phyloP scores from a whole-genome alignment of 805 yeast genomes.

The Pichia scutulata region DNA sequence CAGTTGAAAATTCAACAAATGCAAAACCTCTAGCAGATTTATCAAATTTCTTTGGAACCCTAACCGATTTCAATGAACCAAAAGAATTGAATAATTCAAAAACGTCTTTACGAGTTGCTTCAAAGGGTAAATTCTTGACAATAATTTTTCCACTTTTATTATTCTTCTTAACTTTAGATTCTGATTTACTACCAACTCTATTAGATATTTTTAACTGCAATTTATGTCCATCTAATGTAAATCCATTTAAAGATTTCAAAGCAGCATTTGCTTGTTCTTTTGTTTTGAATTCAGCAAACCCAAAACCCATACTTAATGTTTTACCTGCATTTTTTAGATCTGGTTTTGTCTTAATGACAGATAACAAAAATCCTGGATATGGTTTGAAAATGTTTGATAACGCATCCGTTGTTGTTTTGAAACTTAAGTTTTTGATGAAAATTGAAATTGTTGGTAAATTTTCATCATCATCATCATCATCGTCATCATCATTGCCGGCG shows the following conservation, averaged over 20 bases:
- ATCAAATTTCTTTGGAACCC: conserved; percentile 95
- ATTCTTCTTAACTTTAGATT: conserved; percentile 15
- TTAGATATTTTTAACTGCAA: conserved; percentile 84
- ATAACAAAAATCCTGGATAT: conserved; percentile 72
- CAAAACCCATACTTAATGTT: conserved; percentile 92
- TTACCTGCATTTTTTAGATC: conserved; percentile 67
- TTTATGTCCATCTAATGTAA: conserved; percentile 80
- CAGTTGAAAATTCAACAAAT: conserved; percentile 81
- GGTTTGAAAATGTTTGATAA: conserved; percentile 57
- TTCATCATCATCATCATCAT: conserved; percentile 30
- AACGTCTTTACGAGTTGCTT: conserved; percentile 89
- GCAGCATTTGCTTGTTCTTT: conserved; percentile 75
- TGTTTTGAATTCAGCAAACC: conserved; percentile 84
- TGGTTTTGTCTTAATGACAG: conserved; percentile 80
- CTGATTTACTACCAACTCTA: conserved; percentile 45
- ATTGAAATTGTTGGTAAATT: conserved; percentile 77
- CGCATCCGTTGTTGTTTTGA: conserved; percentile 57
- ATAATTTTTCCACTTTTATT: conserved; percentile 63
- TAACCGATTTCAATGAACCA: conserved; percentile 88
- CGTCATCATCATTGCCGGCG: conserved; percentile 15
- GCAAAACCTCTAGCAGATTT: conserved; percentile 96
- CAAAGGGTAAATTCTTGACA: conserved; percentile 95
- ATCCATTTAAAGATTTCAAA: conserved; percentile 63
- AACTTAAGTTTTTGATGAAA: conserved; percentile 87
- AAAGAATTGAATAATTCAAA: conserved; percentile 88